These are phyloP conservation scores for Leavenworthia alabamica DNA, from an alignment of 345 rosid genomes.

Conservation along the genomic window DNA sequence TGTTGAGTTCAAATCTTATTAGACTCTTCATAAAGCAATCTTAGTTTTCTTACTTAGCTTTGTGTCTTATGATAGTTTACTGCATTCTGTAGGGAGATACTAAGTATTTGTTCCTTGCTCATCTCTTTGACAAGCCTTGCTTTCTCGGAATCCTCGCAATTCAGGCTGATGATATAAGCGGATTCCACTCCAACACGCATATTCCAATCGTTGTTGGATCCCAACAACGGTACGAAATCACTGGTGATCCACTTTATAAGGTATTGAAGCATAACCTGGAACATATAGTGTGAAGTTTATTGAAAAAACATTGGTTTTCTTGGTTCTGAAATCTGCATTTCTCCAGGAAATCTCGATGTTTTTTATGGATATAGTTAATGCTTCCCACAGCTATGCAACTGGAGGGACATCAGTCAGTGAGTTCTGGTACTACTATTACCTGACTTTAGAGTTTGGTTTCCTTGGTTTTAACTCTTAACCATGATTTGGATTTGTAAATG, in stretches of 20 bases:
- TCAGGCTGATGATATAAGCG: conserved; percentile 85
- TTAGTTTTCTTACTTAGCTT: not conserved
- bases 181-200: conserved; percentile 85
- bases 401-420: conserved; percentile 82
- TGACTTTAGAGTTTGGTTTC: not conserved
- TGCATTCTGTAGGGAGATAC: conserved; percentile 73
- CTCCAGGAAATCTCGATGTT: conserved; percentile 60
- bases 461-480: not conserved
- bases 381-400: conserved; percentile 85
- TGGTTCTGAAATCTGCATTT: conserved; percentile 21
- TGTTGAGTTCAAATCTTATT: conserved; percentile 29
- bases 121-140: conserved; percentile 95
- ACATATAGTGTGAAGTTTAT: not conserved
- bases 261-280: conserved; percentile 29
- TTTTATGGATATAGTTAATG: conserved; percentile 81
- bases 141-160: conserved; percentile 83
- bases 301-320: conserved; percentile 1
- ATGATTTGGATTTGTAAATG: conserved; percentile 7
- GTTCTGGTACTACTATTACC: conserved; percentile 59
- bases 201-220: conserved; percentile 88
- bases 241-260: conserved; percentile 83
- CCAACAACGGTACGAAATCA: conserved; percentile 88
- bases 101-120: conserved; percentile 79
- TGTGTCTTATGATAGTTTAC: conserved; percentile 2
- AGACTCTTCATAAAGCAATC: not conserved